Percentiles rank a stretch among this genome's conserved stretches.
These are phyloP conservation scores for Trebouxia gelatinosa DNA, from an alignment of 163 green algal genomes.

Conservation along the genomic window DNA sequence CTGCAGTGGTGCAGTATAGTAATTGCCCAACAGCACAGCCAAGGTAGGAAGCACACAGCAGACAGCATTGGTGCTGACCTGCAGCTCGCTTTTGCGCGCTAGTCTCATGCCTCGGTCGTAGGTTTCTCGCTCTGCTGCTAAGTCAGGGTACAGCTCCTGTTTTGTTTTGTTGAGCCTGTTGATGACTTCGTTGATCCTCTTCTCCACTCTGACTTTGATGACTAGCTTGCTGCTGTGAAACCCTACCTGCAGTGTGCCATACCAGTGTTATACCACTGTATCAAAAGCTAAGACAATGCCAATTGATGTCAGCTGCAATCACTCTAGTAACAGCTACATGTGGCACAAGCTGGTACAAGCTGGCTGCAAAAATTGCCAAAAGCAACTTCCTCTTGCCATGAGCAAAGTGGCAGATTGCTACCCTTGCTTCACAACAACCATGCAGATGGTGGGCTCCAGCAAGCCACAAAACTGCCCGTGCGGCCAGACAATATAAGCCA, in stretches of 20 bases:
- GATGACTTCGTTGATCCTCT: constrained; percentile 86
- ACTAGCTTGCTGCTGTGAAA: constrained; percentile 83
- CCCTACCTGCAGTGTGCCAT: constrained; percentile 77
- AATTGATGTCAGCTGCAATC: too few species aligned
- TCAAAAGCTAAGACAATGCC: too few species aligned
- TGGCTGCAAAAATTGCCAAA: too few species aligned
- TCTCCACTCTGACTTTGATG: constrained; percentile 71
- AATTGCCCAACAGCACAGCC: not conserved
- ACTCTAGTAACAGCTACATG: too few species aligned
- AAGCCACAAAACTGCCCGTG: too few species aligned
- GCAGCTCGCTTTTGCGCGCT: not conserved
- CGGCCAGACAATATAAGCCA: too few species aligned
- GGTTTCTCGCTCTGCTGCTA: constrained; percentile 52
- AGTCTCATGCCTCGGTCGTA: constrained; percentile 42
- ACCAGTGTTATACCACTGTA: too few species aligned
- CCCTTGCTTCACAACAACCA: too few species aligned
- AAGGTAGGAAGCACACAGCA: not conserved
- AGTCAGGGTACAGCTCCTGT: constrained; percentile 66
- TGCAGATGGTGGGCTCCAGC: too few species aligned
- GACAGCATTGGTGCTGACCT: constrained; percentile 14
- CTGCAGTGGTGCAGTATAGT: not conserved
- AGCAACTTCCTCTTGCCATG: too few species aligned
- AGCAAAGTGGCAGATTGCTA: too few species aligned
- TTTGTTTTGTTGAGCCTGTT: constrained; percentile 95
- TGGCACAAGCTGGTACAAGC: too few species aligned